Evolutionary conservation across 495 filamentous ascomycete species (phyloP), one percentile per base, ranked within the genome.

Genomic region (Daldinia caldariorum): DNA sequence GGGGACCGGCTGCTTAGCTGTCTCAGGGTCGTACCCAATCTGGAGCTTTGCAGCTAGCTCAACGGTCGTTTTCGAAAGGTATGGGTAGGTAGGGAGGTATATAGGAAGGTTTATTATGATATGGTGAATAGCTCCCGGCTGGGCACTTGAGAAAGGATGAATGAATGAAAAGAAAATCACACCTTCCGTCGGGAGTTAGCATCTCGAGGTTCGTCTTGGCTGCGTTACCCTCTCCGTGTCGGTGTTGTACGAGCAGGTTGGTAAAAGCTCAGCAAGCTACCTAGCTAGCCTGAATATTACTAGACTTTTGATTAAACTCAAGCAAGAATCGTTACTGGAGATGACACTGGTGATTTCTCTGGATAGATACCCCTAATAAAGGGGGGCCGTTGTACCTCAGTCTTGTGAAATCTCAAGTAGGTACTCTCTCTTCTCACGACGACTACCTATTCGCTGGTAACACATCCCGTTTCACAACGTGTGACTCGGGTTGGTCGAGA

Each of bases 181-280:
- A 72, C 70, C 70, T 72, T 72, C 65, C 65, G 26, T 58, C 70
- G 54, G 45, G 51, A 66, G 70, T 63, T 65, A 72, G 61, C 51
- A 65, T 66, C 50, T 65, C 32, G 43, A 66, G 18, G 6, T 13
- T 16, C 16, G 29, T 61, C 61, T 67, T 72, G 60, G 70, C 64
- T 51, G 34, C 64, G 22, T 32, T 45, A 41, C 32, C 12, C 10
- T 37, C 26, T 26, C 26, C 26, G 26, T 26, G 26, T n/a, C n/a
- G n/a, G n/a, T n/a, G n/a, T n/a, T n/a, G n/a, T n/a, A n/a, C n/a
- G n/a, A n/a, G n/a, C n/a, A n/a, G n/a, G n/a, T n/a, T n/a, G n/a
- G n/a, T n/a, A n/a, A n/a, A n/a, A n/a, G n/a, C n/a, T n/a, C n/a
- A n/a, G n/a, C n/a, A n/a, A n/a, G n/a, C n/a, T n/a, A n/a, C n/a